These are phyloP conservation scores for Xylaria telfairii DNA, from an alignment of 495 filamentous ascomycete genomes.

Conservation along the genomic window DNA sequence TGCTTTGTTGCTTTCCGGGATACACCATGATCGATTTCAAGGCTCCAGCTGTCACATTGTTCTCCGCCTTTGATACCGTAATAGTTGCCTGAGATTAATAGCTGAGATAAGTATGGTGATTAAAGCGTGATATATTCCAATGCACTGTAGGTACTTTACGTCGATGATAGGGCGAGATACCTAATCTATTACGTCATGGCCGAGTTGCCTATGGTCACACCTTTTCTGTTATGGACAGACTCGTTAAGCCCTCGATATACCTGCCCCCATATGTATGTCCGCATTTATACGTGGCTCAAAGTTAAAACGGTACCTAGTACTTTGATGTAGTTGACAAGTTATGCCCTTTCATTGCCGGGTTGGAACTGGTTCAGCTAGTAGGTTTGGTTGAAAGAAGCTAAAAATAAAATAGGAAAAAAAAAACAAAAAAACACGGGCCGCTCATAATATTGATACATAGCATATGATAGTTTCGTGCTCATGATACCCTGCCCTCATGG, in stretches of 20 bases:
- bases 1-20: slow-evolving; percentile 4
- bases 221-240: background rate
- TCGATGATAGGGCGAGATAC: background rate
- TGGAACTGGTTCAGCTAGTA: background rate
- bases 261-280: background rate
- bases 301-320: background rate
- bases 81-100: background rate
- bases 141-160: background rate
- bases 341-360: background rate
- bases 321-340: background rate
- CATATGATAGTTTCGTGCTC: background rate
- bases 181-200: background rate
- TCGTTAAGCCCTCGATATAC: background rate
- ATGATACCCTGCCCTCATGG: no score
- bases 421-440: background rate
- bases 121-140: background rate
- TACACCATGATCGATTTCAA: background rate
- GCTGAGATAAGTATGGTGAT: background rate
- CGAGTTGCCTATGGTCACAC: no score
- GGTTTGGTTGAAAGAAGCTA: background rate
- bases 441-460: background rate
- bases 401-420: no score
- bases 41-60: background rate
- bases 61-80: background rate
- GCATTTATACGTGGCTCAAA: background rate